Evolutionary conservation across 169 alveolate genomes (phyloP).

Genomic region (Plasmodium billcollinsi): DNA sequence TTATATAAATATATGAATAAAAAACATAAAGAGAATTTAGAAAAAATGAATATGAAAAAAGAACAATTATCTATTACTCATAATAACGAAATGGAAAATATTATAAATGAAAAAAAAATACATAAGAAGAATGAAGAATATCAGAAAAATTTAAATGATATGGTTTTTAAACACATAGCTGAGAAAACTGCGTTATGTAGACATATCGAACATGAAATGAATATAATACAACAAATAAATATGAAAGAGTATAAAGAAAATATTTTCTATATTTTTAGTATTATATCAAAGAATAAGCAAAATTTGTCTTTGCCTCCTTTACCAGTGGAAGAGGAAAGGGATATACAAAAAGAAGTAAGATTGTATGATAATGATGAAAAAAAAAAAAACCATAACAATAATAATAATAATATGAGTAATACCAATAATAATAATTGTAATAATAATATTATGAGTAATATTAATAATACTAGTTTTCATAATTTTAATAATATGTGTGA

Average conservation of each 20-base stretch:
- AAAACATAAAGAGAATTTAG: conserved; percentile 18
- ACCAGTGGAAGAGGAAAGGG: conserved; percentile 28
- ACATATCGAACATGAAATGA: conserved; percentile 64
- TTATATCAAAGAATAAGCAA: conserved; percentile 17
- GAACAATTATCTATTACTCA: conserved; percentile 63
- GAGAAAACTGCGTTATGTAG: conserved; percentile 67
- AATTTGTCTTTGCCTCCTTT: conserved; percentile 63
- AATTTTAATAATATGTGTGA: neutral
- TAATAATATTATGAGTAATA: neutral
- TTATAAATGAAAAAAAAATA: conserved; percentile 52
- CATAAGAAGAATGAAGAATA: conserved; percentile 17
- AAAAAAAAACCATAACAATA: neutral
- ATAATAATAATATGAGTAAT: too few relatives aligned
- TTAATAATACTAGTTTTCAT: too few relatives aligned
- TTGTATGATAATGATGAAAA: neutral
- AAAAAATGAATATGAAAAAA: conserved; percentile 35
- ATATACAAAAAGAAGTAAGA: neutral
- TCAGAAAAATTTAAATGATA: conserved; percentile 23
- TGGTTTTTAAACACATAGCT: conserved; percentile 72
- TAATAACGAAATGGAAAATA: conserved; percentile 68
- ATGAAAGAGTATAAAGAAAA: conserved; percentile 53
- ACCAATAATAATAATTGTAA: too few relatives aligned
- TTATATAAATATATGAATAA: conserved; percentile 46
- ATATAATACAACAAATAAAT: conserved; percentile 33
- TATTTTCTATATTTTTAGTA: conserved; percentile 63